Evolutionary conservation across 495 filamentous ascomycete genomes (phyloP).

Genomic region (Penicillium malachiteum): DNA sequence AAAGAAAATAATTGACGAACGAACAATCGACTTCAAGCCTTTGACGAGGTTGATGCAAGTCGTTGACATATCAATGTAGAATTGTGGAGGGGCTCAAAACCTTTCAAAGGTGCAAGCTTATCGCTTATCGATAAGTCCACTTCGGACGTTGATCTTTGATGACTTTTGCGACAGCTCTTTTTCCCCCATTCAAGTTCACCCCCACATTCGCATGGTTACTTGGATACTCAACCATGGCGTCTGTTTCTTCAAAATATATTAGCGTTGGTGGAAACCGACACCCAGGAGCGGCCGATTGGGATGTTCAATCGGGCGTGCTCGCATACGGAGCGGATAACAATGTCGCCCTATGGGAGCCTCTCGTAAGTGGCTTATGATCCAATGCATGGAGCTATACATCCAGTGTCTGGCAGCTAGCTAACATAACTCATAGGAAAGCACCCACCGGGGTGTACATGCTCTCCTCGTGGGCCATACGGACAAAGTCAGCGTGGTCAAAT

Average conservation of each 20-base stretch:
- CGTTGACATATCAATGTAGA: neutral
- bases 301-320: conserved; percentile 63
- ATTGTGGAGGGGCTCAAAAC: conserved; percentile 15
- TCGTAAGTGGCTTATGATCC: conserved; percentile 53
- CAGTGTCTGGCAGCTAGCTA: neutral
- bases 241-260: conserved; percentile 60
- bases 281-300: conserved; percentile 88
- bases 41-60: no score
- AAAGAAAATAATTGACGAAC: neutral
- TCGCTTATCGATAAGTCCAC: conserved; percentile 49
- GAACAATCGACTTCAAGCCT: neutral
- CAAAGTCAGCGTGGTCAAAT: conserved; percentile 79
- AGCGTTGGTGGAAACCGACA: conserved; percentile 89
- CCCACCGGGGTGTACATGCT: conserved; percentile 56
- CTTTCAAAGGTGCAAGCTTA: neutral
- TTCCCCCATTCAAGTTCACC: conserved; percentile 7
- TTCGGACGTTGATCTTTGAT: neutral
- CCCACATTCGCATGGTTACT: neutral
- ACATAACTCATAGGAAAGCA: conserved; percentile 39
- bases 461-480: conserved; percentile 81
- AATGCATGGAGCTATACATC: neutral
- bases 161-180: conserved; percentile 26
- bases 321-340: conserved; percentile 89
- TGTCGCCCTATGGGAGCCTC: conserved; percentile 83
- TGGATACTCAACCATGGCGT: conserved; percentile 35